Base-by-base conservation (phyloP, 1,284 basidiomycete genomes). In the Sutorius eximius region DNA sequence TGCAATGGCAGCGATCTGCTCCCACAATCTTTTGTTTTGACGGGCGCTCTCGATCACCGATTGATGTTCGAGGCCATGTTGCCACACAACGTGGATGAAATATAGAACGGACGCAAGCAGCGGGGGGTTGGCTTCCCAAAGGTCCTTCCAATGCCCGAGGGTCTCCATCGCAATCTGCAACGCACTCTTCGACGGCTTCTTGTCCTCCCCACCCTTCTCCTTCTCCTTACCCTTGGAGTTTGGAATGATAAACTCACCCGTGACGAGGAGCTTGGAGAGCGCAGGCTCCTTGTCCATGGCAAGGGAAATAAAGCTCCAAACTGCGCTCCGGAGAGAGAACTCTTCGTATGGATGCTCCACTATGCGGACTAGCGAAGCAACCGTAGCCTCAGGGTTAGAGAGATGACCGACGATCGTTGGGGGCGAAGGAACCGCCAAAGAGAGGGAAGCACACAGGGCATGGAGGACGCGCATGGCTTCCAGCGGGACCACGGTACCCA, bases 261-360 rank as follows among this genome's bases (percentile, higher is more conserved):
- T 85, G 49, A 93, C 84, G 55, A 96, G 87, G 16, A 97, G 77
- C 43, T 83, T 82, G 0, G 92, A 92, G 6, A 97, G 78, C 0
- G 94, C 93, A 1, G 95, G 93, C 65, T 96, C 93, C 53, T 86
- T 89, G 59, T 92, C 86, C 20, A 95, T 85, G 3, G 93, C 87
- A 13, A 91, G 79, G 0, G 89, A 79, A 27, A 96, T 84, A 63
- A 97, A 89, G 55, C 81, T 82, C 93, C 95, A 97, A 2, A 91
- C 82, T 0, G 87, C 81, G 42, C 83, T 83, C 7, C 90, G 83
- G 30, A 93, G 76, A 4, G 77, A 66, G 11, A 83, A 75, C 42
- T 90, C 87, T 40, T 88, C 84, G 61, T 86, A 90, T 0, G 87
- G 86, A 64, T 89, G 82, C 49, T 83, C 81, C 6, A 87, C 75